A percentile compares a stretch with the other conserved stretches of the same genome.
These are phyloP conservation scores for Sarocladium kiliense DNA, from an alignment of 2,329 filamentous ascomycete genomes.

Conservation along the genomic window DNA sequence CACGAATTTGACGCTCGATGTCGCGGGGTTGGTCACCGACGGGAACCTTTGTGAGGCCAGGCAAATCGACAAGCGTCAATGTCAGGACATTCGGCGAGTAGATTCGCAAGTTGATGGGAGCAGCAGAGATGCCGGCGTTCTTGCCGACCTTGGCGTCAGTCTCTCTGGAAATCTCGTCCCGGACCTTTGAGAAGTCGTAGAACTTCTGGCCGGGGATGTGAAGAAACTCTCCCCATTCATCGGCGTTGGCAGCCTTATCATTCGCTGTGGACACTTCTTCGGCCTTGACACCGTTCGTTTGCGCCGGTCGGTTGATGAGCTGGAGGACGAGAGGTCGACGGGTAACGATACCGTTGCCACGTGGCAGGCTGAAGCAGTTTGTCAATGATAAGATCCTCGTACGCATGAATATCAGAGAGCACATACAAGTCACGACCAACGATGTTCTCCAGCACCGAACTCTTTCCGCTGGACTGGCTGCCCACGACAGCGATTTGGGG, in stretches of 20 bases:
- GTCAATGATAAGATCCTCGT: constrained; percentile 32
- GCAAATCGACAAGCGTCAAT: constrained; percentile 91
- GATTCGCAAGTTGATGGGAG: constrained; percentile 95
- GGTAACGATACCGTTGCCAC: constrained; percentile 96
- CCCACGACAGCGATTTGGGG: constrained; percentile 98
- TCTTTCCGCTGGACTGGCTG: constrained; percentile 98
- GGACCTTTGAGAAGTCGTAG: constrained; percentile 96
- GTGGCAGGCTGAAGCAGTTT: constrained; percentile 64
- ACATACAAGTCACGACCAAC: constrained; percentile 93
- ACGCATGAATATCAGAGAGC: neutral
- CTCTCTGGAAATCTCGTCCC: constrained; percentile 94
- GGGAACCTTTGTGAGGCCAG: constrained; percentile 92
- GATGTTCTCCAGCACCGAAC: constrained; percentile 97
- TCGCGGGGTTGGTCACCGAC: constrained; percentile 95
- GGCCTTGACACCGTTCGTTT: constrained; percentile 68
- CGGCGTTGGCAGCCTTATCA: constrained; percentile 83
- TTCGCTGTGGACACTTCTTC: constrained; percentile 60
- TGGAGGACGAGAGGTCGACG: constrained; percentile 93
- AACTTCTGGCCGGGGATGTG: constrained; percentile 98
- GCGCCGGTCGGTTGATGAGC: constrained; percentile 83
- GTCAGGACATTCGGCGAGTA: constrained; percentile 98
- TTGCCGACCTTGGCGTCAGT: constrained; percentile 94
- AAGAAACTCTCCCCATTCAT: constrained; percentile 98
- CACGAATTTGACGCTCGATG: constrained; percentile 97
- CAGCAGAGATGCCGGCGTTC: constrained; percentile 93